Base-by-base conservation (phyloP, 2,329 filamentous ascomycete genomes). In the Fusarium chuoi region DNA sequence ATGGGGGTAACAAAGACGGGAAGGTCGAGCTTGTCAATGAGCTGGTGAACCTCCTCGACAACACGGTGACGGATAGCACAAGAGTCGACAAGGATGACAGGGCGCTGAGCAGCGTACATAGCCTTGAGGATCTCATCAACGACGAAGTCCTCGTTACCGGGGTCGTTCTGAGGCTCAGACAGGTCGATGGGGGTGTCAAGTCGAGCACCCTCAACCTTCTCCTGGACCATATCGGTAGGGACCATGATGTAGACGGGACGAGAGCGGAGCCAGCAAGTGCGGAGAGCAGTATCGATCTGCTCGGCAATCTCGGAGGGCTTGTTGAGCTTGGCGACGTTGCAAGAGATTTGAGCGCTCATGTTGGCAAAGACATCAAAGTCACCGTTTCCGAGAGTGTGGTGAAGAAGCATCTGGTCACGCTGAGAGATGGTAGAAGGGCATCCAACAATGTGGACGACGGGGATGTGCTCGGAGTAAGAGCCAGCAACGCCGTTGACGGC, bases 1-100 rank as follows among this genome's bases (percentile, higher is more conserved):
- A 97, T 97, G 6, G 94, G 94, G 1, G 94, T 93, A n/a, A 95
- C 93, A 77, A 96, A 97, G 0, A 93, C 92, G 9, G 95, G 94
- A 13, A 97, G 85, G 8, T 89, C 86, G 2, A 93, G 93, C 81
- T 92, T 93, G 68, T 91, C 86, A 58, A 97, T 85, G 22, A 98
- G 85, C 13, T 89, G 88, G 75, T 93, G 90, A 24, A 94, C 90
- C 81, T 96, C 94, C 2, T 89, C 82, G 3, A 95, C 82, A 22
- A 93, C 92, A 46, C 91, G 87, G 79, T 96, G 93, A 39, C 94
- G 90, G 73, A 95, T 91, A 17, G 94, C 92, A 78, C 94, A 96
- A 39, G 93, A 93, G 81, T 98, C 95, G 11, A 97, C 91, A 12
- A 98, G 85, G 42, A 98, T 89, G 44, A 96, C 85, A 7, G 95